Conservation (phyloP, 1,284 basidiomycete species). For the Leccinum pseudoinsigne region DNA sequence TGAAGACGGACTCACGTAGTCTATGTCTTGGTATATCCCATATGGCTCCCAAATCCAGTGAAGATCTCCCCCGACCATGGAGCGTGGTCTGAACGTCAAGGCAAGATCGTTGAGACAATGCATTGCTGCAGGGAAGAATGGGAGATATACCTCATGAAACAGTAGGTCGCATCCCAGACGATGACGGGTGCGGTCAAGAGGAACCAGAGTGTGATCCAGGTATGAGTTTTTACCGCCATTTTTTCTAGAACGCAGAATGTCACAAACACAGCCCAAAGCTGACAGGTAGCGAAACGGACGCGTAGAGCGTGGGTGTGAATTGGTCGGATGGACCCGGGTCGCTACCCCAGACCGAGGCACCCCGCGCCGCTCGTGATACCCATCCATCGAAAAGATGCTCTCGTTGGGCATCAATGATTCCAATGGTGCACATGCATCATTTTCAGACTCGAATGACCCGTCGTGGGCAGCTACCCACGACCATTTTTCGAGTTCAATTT, state of each 20-base stretch:
- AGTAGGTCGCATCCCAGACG: constrained; percentile 72
- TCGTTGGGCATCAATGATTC: neutral
- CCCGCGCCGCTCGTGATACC: neutral
- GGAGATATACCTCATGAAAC: constrained; percentile 58
- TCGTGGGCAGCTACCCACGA: neutral
- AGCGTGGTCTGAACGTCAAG: constrained; percentile 46
- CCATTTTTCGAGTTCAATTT: neutral
- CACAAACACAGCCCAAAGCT: neutral
- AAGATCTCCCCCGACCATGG: constrained; percentile 77
- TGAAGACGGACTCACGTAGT: constrained; percentile 44
- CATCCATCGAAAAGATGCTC: neutral
- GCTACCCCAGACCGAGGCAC: neutral
- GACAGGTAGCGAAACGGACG: neutral
- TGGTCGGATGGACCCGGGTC: neutral
- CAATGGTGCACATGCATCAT: neutral
- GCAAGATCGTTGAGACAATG: neutral
- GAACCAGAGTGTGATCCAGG: constrained; percentile 75
- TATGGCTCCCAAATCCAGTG: constrained; percentile 91
- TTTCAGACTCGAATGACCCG: neutral
- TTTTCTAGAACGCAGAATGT: neutral
- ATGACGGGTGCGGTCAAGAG: constrained; percentile 56
- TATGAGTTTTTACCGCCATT: constrained; percentile 52
- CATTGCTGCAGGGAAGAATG: neutral
- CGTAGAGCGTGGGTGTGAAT: constrained; percentile 10
- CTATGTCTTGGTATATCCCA: constrained; percentile 72